Evolutionary conservation across 306 rosid genomes (phyloP), one percentile per base, ranked within the genome.

Genomic region (Prinsepia uniflora): DNA sequence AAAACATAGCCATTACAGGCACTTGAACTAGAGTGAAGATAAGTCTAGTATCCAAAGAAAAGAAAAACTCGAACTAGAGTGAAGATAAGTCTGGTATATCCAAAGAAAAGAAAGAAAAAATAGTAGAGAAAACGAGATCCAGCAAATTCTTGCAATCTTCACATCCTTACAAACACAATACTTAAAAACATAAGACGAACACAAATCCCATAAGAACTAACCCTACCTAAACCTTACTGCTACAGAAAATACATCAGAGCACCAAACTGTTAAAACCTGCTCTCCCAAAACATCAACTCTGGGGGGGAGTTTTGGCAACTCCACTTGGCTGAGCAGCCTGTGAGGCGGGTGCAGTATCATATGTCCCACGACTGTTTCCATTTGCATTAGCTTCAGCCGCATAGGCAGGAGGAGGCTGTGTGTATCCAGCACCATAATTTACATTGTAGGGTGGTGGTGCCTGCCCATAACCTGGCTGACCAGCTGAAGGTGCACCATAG

Each of bases 401-500:
- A 81, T 90, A 94, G 6, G 36, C 36, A 30, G 60, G 86, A 0
- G 92, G 85, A 24, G 96, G 82, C 71, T 86, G 97, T 18, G 89
- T 5, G 62, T 91, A 95, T 60, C 90, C 93, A 67, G 86, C 73
- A 45, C 87, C 96, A 70, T 95, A 95, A 24, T 92, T 70, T 66
- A 76, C 36, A 74, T 66, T 66, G 60, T 95, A 89, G 5, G 97
- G 70, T 0, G 97, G 68, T 0, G 95, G 97, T 0, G 77, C 87
- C 82, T 94, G 99, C 63, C 96, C 97, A 67, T 91, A 95, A 80
- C 88, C 86, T 34, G 88, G 75, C 73, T 87, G 98, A 62, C 85
- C 80, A 9, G 79, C 79, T 2, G 87, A 81, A 0, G 94, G 81
- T 46, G 83, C 92, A 73, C 92, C 92, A 80, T 94, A 94, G 6